Conservation (phyloP, 805 yeast genomes). For the Barnettozyma sucrosica region DNA sequence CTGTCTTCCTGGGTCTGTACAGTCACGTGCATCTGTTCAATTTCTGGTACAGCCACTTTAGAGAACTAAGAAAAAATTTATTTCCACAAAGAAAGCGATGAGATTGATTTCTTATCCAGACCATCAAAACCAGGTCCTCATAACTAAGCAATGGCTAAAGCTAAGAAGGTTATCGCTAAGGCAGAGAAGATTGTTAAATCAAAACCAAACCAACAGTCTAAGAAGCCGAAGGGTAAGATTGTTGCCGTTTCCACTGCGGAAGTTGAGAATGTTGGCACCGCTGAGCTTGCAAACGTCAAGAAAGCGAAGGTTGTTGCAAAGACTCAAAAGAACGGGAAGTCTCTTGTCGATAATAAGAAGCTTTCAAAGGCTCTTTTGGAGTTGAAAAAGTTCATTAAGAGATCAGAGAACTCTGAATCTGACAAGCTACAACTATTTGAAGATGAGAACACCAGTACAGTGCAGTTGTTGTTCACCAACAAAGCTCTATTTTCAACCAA, state of each 20-base stretch:
- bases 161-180: conserved; percentile 10
- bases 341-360: conserved; percentile 26
- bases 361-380: conserved; percentile 55
- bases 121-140: background rate
- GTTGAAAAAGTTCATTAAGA: conserved; percentile 51
- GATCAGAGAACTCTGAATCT: conserved; percentile 30
- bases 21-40: background rate
- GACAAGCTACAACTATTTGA: conserved; percentile 50
- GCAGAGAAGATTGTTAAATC: conserved; percentile 13
- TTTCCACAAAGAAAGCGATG: conserved; percentile 15
- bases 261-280: conserved; percentile 15
- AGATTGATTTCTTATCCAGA: background rate
- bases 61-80: conserved; percentile 10
- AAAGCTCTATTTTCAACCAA: conserved; percentile 59
- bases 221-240: conserved; percentile 26
- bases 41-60: conserved; percentile 4
- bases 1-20: background rate
- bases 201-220: conserved; percentile 18
- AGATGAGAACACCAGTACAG: conserved; percentile 37
- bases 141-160: conserved; percentile 5
- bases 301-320: conserved; percentile 6
- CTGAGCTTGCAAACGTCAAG: conserved; percentile 7
- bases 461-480: conserved; percentile 59
- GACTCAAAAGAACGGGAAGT: background rate
- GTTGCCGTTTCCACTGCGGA: conserved; percentile 18